Conservation (phyloP, 768 basidiomycete species). For the Lyophyllum shimeji region DNA sequence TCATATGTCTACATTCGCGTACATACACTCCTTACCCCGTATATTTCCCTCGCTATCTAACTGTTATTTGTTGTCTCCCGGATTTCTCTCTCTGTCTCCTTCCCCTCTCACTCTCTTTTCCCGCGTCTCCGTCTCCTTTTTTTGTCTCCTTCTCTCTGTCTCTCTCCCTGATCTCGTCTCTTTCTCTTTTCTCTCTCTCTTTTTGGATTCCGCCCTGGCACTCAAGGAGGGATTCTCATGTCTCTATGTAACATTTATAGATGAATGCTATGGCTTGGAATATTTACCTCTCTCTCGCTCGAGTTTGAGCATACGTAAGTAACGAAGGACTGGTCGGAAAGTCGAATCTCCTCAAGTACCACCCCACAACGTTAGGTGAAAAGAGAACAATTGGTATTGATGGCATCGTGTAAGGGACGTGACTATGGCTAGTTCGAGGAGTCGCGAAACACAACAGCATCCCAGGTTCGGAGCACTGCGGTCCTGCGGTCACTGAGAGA, state of each 20-base stretch:
- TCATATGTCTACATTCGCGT: not conserved
- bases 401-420: too few relatives aligned
- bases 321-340: too few relatives aligned
- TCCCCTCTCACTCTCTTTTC: too few relatives aligned
- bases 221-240: slow-evolving; percentile 32
- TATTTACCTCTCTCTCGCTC: slow-evolving; percentile 14
- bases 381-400: too few relatives aligned
- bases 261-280: slow-evolving; percentile 37
- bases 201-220: slow-evolving; percentile 30
- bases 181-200: slow-evolving; percentile 19
- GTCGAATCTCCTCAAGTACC: too few relatives aligned
- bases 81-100: slow-evolving; percentile 19
- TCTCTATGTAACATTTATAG: slow-evolving; percentile 42
- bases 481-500: slow-evolving; percentile 11
- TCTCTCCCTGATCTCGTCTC: slow-evolving; percentile 15
- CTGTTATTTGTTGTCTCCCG: slow-evolving; percentile 30
- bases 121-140: slow-evolving; percentile 13
- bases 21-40: slow-evolving; percentile 15
- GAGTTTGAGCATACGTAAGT: not conserved
- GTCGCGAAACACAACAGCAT: not conserved
- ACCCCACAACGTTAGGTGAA: too few relatives aligned
- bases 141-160: slow-evolving; percentile 25
- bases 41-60: slow-evolving; percentile 28
- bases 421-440: not conserved
- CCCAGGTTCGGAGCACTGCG: too few relatives aligned